A percentile compares a stretch with the other conserved stretches of the same genome.
These are phyloP conservation scores for Pseudofabraea citricarpa DNA, from an alignment of 2,329 filamentous ascomycete genomes.

Conservation along the genomic window DNA sequence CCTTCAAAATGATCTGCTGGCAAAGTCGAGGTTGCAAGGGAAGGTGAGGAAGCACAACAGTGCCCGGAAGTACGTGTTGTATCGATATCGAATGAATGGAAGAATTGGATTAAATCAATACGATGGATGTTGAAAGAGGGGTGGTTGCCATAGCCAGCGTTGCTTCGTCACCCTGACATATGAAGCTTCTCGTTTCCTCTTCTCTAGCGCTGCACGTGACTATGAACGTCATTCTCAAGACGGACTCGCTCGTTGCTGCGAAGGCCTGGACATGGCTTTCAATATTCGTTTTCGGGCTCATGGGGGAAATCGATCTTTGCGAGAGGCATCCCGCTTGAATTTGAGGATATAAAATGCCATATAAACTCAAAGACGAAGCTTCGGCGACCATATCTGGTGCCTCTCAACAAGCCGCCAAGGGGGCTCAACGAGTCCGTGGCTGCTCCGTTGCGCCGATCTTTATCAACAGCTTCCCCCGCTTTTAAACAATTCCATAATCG, in stretches of 20 bases:
- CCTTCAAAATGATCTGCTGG: constrained; percentile 2
- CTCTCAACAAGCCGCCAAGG: neutral
- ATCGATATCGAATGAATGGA: neutral
- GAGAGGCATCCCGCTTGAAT: neutral
- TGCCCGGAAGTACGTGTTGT: neutral
- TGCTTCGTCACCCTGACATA: neutral
- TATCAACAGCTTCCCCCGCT: neutral
- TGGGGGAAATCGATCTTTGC: too few species aligned
- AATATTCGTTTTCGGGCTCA: too few species aligned
- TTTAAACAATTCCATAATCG: neutral
- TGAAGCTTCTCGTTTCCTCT: constrained; percentile 1
- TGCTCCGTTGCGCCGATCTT: neutral
- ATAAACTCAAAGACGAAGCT: too few species aligned
- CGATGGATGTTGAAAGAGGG: constrained; percentile 1
- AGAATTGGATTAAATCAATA: neutral
- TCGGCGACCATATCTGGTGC: too few species aligned
- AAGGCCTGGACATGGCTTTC: too few species aligned
- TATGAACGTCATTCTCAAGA: neutral
- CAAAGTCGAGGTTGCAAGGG: neutral
- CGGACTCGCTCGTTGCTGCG: too few species aligned
- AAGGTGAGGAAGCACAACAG: neutral
- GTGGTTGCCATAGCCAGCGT: neutral
- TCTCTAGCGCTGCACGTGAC: neutral
- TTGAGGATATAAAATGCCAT: neutral
- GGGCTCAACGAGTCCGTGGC: too few species aligned